Evolutionary conservation across 2,329 filamentous ascomycete species (phyloP).

Genomic region (Volutella citrinella): DNA sequence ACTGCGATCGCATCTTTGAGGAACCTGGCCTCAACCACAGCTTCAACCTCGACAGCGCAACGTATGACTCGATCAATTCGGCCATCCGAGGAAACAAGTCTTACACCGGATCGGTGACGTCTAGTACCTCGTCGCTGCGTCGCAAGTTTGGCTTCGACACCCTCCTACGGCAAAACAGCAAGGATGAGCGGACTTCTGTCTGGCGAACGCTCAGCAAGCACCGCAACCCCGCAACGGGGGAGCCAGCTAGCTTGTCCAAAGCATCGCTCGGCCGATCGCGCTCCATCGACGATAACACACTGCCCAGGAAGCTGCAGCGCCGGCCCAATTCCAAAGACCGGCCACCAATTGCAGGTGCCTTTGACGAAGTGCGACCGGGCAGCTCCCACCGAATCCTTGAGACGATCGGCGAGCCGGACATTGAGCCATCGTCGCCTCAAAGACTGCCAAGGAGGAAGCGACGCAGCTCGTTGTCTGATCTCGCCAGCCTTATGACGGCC

Average conservation of each 20-base stretch:
- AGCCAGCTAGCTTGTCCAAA: slow-evolving; percentile 63
- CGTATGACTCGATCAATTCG: slow-evolving; percentile 59
- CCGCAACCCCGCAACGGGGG: slow-evolving; percentile 58
- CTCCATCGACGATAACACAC: slow-evolving; percentile 69
- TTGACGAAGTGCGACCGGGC: slow-evolving; percentile 56
- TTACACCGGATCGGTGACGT: slow-evolving; percentile 72
- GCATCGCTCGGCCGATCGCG: slow-evolving; percentile 66
- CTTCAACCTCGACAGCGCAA: slow-evolving; percentile 35
- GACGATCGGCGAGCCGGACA: slow-evolving; percentile 57
- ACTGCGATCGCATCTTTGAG: slow-evolving; percentile 85
- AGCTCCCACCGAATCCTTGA: slow-evolving; percentile 58
- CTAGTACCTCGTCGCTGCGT: slow-evolving; percentile 81
- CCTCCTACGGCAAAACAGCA: slow-evolving; percentile 76
- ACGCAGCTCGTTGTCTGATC: slow-evolving; percentile 86
- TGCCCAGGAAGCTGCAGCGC: slow-evolving; percentile 33
- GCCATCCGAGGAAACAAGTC: slow-evolving; percentile 54
- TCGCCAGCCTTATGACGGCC: slow-evolving; percentile 66
- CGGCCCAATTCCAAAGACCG: slow-evolving; percentile 58
- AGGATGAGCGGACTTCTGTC: slow-evolving; percentile 71
- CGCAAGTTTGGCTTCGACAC: slow-evolving; percentile 80
- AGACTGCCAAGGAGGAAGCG: slow-evolving; percentile 69
- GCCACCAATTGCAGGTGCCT: slow-evolving; percentile 59
- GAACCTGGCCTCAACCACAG: slow-evolving; percentile 47
- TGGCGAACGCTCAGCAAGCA: slow-evolving; percentile 89
- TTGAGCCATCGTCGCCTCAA: slow-evolving; percentile 34